Evolutionary conservation across 164 flowering plant species (phyloP), one percentile per base, ranked within the genome.

Genomic region (Euptelea pleiosperma): DNA sequence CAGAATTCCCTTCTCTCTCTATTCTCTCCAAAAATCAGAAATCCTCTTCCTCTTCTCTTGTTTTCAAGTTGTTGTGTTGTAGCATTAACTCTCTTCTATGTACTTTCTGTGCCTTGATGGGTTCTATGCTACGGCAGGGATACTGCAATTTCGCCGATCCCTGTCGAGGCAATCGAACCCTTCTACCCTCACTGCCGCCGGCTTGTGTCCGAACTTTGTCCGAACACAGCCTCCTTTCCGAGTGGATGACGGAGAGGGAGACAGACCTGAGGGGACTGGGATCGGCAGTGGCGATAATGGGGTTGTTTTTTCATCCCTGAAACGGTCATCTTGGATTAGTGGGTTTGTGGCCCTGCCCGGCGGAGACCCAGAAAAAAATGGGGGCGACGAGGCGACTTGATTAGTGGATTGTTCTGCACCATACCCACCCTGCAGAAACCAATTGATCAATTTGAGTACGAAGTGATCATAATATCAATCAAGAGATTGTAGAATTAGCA

Each of bases 91-190:
- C 37, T 29, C 21, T 60, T 19, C 55, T 60, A 48, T 45, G 18
- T 45, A 57, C 19, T 31, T 57, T n/a, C 10, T 22, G n/a, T n/a
- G n/a, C n/a, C n/a, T n/a, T n/a, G n/a, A n/a, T 43, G 4, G n/a
- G n/a, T n/a, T 61, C 64, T 78, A 87, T 14, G 95, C 95, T 55
- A 81, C 62, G 16, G 87, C 89, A 21, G 91, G 66, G 81, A 87
- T 77, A 74, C 88, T 73, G 55, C 86, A 78, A 64, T 72, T 81
- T 31, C 78, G 83, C 67, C 86, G 70, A 69, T 85, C 88, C 73
- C 88, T 76, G 64, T 73, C 84, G 39, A 82, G 77, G 69, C 91
- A 85, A 59, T 85, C 87, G 55, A 87, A 87, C 35, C 95, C 95
- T 71, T 87, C 91, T 49, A 87, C 68, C 62, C 91, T 78, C 71